Conservation (phyloP, 2,329 filamentous ascomycete genomes). For the Cladosporium velox region DNA sequence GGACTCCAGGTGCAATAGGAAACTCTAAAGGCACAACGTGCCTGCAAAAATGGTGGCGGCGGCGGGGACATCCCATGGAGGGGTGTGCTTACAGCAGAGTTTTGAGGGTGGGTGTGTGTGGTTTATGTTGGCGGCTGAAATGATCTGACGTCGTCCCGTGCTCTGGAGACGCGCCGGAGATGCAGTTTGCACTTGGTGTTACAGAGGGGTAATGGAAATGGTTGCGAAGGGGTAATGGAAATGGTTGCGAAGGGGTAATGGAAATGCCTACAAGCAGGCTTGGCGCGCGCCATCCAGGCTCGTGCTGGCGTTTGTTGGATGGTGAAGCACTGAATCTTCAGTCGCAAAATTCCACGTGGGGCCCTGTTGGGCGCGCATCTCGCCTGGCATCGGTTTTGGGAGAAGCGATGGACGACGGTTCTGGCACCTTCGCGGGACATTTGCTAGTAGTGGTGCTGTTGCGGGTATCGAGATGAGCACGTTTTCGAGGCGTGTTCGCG, state of each 20-base stretch:
- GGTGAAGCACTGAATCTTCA: background rate
- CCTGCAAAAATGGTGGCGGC: background rate
- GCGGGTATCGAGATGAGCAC: background rate
- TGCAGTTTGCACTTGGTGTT: background rate
- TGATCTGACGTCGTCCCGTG: slow-evolving; percentile 11
- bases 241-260: slow-evolving; percentile 12
- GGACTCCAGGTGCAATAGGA: slow-evolving; percentile 6
- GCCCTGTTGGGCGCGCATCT: background rate
- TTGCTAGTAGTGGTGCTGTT: background rate
- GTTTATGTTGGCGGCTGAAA: slow-evolving; percentile 1
- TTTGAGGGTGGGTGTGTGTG: background rate
- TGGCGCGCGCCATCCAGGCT: slow-evolving; percentile 4
- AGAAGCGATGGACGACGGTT: background rate
- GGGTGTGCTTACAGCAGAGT: background rate
- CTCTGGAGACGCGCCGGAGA: slow-evolving; percentile 7
- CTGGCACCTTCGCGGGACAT: slow-evolving; percentile 1
- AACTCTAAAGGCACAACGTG: background rate
- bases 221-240: slow-evolving; percentile 14
- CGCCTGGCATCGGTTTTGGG: slow-evolving; percentile 1
- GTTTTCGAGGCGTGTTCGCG: background rate
- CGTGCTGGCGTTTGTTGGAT: background rate
- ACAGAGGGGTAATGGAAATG: slow-evolving; percentile 1
- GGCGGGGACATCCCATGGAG: background rate
- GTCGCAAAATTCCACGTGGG: background rate
- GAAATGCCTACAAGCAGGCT: slow-evolving; percentile 7